A percentile compares a stretch with the other conserved stretches of the same genome.
Evolutionary conservation across 2,329 filamentous ascomycete species (phyloP).

Genomic region (Fusarium sp.): DNA sequence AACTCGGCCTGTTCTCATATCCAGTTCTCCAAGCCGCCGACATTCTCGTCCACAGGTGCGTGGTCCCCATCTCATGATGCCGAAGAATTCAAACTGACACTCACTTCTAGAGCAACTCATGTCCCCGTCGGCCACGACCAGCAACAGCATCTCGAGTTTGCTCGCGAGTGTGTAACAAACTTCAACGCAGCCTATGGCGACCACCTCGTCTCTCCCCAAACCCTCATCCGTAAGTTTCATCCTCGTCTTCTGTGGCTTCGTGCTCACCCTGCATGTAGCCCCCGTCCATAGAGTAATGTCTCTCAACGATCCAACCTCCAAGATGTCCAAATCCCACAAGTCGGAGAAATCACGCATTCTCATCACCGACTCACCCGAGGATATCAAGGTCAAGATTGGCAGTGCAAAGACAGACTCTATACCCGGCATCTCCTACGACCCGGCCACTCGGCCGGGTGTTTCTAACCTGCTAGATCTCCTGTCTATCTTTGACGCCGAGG

Average conservation of each 20-base stretch:
- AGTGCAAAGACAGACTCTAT: conserved; percentile 82
- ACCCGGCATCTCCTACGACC: conserved; percentile 80
- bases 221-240: conserved; percentile 75
- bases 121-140: conserved; percentile 98
- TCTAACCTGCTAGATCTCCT: conserved; percentile 88
- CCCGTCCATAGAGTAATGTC: conserved; percentile 92
- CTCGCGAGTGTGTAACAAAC: conserved; percentile 85
- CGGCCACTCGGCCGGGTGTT: conserved; percentile 79
- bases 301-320: conserved; percentile 80
- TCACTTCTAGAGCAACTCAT: conserved; percentile 78
- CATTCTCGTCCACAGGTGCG: conserved; percentile 84
- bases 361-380: conserved; percentile 78
- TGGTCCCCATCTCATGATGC: background rate
- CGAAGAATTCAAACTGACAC: conserved; percentile 2
- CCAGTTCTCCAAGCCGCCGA: conserved; percentile 96
- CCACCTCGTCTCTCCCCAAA: conserved; percentile 76
- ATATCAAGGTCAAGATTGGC: conserved; percentile 79
- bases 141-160: conserved; percentile 92
- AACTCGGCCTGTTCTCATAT: conserved; percentile 94
- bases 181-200: conserved; percentile 85
- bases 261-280: conserved; percentile 60
- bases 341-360: conserved; percentile 83
- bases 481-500: conserved; percentile 73
- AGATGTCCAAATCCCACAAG: conserved; percentile 94
- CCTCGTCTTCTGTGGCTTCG: background rate